Conservation (phyloP, 2,329 filamentous ascomycete species). For the Cyclaneusma minus region DNA sequence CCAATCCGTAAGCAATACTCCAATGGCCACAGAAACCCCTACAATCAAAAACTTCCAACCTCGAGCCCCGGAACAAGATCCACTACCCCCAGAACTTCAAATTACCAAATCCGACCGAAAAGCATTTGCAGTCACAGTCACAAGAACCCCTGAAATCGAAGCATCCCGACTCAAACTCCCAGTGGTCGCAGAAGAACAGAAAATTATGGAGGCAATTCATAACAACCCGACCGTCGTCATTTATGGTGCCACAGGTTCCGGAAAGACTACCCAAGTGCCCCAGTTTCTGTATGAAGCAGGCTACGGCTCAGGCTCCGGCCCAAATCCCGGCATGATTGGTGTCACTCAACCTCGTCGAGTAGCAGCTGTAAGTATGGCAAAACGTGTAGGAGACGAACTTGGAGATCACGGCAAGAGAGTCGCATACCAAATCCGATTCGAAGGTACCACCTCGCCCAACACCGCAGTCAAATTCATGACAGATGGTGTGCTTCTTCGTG, state of each 20-base stretch:
- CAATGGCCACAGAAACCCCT: slow-evolving; percentile 25
- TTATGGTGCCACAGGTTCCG: slow-evolving; percentile 88
- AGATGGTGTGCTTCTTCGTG: slow-evolving; percentile 84
- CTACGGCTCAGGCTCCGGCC: slow-evolving; percentile 63
- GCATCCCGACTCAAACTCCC: slow-evolving; percentile 65
- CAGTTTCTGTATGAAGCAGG: slow-evolving; percentile 93
- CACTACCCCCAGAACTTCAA: slow-evolving; percentile 49
- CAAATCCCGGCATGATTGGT: slow-evolving; percentile 82
- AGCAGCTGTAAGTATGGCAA: slow-evolving; percentile 91
- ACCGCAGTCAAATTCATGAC: slow-evolving; percentile 99
- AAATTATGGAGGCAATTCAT: slow-evolving; percentile 94
- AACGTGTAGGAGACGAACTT: slow-evolving; percentile 75
- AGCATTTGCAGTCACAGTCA: slow-evolving; percentile 59
- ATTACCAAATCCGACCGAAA: slow-evolving; percentile 46
- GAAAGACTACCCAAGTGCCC: slow-evolving; percentile 94
- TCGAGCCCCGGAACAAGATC: slow-evolving; percentile 53
- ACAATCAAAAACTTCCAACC: slow-evolving; percentile 48
- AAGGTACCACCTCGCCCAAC: slow-evolving; percentile 62
- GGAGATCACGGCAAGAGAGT: slow-evolving; percentile 64
- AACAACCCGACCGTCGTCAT: slow-evolving; percentile 82
- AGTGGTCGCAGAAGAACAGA: slow-evolving; percentile 88
- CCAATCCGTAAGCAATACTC: slow-evolving; percentile 25
- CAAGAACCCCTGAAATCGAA: slow-evolving; percentile 59
- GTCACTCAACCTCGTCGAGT: slow-evolving; percentile 91
- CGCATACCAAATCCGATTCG: slow-evolving; percentile 90